These are phyloP conservation scores for Moesziomyces sp. DNA, from an alignment of 1,284 basidiomycete species.

Conservation along the genomic window DNA sequence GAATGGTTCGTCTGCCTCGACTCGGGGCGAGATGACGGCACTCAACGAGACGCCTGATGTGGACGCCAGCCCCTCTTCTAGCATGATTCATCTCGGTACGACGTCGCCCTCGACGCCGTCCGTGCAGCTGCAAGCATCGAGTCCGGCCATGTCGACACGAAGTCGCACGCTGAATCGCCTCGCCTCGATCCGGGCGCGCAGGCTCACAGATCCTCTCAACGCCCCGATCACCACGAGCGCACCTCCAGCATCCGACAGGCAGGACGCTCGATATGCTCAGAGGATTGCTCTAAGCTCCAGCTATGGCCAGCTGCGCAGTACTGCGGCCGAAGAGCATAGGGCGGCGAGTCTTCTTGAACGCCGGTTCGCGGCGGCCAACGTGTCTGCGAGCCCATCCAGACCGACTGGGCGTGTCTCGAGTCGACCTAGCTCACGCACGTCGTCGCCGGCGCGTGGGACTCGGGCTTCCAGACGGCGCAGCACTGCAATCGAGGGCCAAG, in stretches of 20 bases:
- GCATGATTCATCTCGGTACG: slow-evolving; percentile 25
- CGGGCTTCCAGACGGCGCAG: slow-evolving; percentile 29
- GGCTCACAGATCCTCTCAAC: slow-evolving; percentile 37
- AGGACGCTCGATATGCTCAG: not conserved
- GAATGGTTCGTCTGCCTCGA: slow-evolving; percentile 14
- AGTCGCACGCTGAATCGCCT: slow-evolving; percentile 36
- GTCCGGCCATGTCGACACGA: slow-evolving; percentile 47
- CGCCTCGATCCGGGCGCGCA: slow-evolving; percentile 22
- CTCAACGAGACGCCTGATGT: slow-evolving; percentile 15
- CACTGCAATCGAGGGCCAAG: slow-evolving; percentile 14
- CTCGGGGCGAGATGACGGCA: slow-evolving; percentile 12
- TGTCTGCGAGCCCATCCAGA: not conserved
- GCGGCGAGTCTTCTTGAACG: slow-evolving; percentile 23
- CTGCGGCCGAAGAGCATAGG: slow-evolving; percentile 8
- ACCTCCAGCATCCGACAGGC: not conserved
- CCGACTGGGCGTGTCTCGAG: slow-evolving; percentile 8
- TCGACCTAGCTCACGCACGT: slow-evolving; percentile 24
- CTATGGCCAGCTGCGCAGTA: slow-evolving; percentile 2
- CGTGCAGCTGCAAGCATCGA: slow-evolving; percentile 22
- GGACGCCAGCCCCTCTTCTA: slow-evolving; percentile 18
- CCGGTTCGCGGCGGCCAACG: slow-evolving; percentile 20
- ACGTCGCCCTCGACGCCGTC: slow-evolving; percentile 21
- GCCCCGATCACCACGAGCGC: slow-evolving; percentile 13
- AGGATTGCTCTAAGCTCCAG: not conserved
- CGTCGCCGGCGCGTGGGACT: slow-evolving; percentile 26